A percentile compares a stretch with the other conserved stretches of the same genome.
These are phyloP conservation scores for Kazachstania kunashirensis DNA, from an alignment of 805 yeast genomes.

Conservation along the genomic window DNA sequence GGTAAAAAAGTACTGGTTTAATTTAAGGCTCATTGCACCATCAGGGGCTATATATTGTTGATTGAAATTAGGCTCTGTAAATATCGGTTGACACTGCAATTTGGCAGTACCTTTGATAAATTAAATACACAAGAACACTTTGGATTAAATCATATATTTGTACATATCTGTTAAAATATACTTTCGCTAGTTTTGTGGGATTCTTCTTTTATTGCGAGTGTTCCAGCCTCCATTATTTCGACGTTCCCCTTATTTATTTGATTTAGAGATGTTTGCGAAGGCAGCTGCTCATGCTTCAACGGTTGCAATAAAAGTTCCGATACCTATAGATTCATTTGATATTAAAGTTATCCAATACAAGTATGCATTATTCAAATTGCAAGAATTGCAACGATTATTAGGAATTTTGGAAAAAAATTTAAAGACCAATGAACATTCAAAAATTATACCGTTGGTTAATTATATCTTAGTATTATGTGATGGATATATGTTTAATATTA, in stretches of 20 bases:
- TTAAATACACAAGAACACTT: no score
- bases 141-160: no score
- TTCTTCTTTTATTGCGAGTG: no score
- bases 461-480: constrained; percentile 30
- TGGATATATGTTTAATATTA: constrained; percentile 35
- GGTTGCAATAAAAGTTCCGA: constrained; percentile 23
- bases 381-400: constrained; percentile 31
- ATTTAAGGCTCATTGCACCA: no score
- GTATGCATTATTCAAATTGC: constrained; percentile 42
- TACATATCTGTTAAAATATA: no score
- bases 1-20: no score
- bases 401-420: constrained; percentile 21
- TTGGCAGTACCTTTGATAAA: no score
- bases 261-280: constrained; percentile 22
- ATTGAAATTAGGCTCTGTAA: no score
- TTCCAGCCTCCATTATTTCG: no score
- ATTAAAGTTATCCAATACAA: constrained; percentile 51
- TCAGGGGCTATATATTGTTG: no score
- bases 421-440: constrained; percentile 14
- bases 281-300: constrained; percentile 32
- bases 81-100: no score
- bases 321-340: constrained; percentile 40
- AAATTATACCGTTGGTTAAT: constrained; percentile 29
- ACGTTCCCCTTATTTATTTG: background rate
- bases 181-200: no score